These are phyloP conservation scores for Taiozyma onychis DNA, from an alignment of 1,139 yeast genomes.

Conservation along the genomic window DNA sequence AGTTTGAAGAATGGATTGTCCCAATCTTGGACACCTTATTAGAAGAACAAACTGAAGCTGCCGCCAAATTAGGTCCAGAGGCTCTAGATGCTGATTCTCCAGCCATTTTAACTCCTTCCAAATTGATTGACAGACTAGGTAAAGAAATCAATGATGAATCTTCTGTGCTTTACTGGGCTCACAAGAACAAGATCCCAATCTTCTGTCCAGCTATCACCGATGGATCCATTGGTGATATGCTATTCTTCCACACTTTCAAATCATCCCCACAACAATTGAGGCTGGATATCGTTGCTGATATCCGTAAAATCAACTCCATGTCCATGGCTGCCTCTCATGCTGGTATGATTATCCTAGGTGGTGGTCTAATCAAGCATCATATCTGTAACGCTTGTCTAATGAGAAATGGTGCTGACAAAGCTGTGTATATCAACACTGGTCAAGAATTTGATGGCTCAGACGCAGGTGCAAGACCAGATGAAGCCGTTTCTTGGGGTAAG, in stretches of 20 bases:
- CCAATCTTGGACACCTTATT: conserved; percentile 84
- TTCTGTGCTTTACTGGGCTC: conserved; percentile 97
- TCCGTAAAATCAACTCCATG: conserved; percentile 83
- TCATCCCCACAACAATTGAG: conserved; percentile 85
- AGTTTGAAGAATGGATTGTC: conserved; percentile 97
- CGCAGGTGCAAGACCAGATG: conserved; percentile 99
- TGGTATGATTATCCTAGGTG: conserved; percentile 95
- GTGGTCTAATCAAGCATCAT: conserved; percentile 95
- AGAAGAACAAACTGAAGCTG: conserved; percentile 78
- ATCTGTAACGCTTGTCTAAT: conserved; percentile 95
- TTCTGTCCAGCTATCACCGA: conserved; percentile 98
- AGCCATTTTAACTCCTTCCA: conserved; percentile 86
- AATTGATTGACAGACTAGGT: conserved; percentile 86
- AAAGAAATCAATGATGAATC: conserved; percentile 90
- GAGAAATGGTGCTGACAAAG: conserved; percentile 99
- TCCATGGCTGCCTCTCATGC: conserved; percentile 95
- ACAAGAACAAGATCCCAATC: conserved; percentile 90
- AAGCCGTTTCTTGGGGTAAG: conserved; percentile 98
- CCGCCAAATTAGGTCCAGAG: conserved; percentile 40
- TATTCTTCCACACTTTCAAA: conserved; percentile 95
- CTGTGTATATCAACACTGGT: conserved; percentile 95
- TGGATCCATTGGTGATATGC: conserved; percentile 98
- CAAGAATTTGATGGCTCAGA: conserved; percentile 99
- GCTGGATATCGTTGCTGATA: conserved; percentile 90
- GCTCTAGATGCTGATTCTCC: conserved; percentile 58